A percentile compares a stretch with the other conserved stretches of the same genome.
These are phyloP conservation scores for Jamesozyma rosinii DNA, from an alignment of 805 yeast species.

Conservation along the genomic window DNA sequence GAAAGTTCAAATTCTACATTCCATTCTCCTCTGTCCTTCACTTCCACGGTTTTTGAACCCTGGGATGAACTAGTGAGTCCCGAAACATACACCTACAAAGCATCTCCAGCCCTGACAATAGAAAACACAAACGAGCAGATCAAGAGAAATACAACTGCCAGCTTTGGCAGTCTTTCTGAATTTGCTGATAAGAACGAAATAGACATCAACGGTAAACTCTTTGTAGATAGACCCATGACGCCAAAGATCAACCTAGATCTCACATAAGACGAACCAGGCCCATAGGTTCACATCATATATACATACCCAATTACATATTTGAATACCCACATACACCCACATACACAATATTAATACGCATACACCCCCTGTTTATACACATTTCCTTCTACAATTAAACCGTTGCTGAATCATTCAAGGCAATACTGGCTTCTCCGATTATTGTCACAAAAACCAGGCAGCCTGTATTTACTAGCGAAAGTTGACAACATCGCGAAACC, in stretches of 20 bases:
- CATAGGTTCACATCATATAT: not conserved
- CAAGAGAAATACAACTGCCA: slow-evolving; percentile 19
- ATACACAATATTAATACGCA: too few relatives aligned
- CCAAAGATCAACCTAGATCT: slow-evolving; percentile 17
- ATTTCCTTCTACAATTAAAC: too few relatives aligned
- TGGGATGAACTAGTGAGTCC: not conserved
- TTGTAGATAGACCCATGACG: slow-evolving; percentile 19
- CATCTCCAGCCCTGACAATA: slow-evolving; percentile 12
- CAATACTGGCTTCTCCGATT: too few relatives aligned
- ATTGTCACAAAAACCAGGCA: too few relatives aligned
- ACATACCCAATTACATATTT: not conserved
- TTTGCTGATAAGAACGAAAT: slow-evolving; percentile 16
- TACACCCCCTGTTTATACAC: too few relatives aligned
- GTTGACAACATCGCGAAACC: not conserved
- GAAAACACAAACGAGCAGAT: slow-evolving; percentile 24
- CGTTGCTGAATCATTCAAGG: too few relatives aligned
- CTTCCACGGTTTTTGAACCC: not conserved
- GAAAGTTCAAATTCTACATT: not conserved
- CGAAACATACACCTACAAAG: slow-evolving; percentile 6
- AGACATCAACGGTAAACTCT: slow-evolving; percentile 12
- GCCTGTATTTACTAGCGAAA: too few relatives aligned
- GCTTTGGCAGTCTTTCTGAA: slow-evolving; percentile 13
- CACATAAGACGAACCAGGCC: not conserved
- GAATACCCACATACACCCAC: not conserved
- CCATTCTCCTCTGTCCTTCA: not conserved